Evolutionary conservation across 2,329 filamentous ascomycete species (phyloP).

Genomic region (Verticillium nonalfalfae): DNA sequence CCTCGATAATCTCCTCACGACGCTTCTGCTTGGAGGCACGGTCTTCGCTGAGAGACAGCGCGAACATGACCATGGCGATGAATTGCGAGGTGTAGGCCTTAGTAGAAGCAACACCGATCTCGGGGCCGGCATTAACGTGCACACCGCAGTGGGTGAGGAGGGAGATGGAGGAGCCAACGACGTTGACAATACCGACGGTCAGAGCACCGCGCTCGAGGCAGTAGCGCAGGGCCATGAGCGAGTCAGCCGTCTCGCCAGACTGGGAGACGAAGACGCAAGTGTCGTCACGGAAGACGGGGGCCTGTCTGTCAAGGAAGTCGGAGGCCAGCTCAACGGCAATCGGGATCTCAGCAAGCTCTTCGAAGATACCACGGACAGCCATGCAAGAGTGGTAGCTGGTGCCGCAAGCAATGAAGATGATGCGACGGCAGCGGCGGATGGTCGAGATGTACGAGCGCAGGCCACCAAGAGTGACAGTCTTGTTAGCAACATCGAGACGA

Average conservation of each 20-base stretch:
- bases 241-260: constrained; percentile 97
- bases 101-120: constrained; percentile 98
- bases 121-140: constrained; percentile 96
- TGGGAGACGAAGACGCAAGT: constrained; percentile 99
- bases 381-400: constrained; percentile 99
- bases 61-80: constrained; percentile 99
- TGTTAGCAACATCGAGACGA: constrained; percentile 88
- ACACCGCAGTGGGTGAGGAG: constrained; percentile 99
- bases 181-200: constrained; percentile 97
- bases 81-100: constrained; percentile 99
- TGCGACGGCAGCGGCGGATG: constrained; percentile 91
- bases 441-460: constrained; percentile 94
- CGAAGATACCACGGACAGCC: constrained; percentile 96
- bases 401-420: constrained; percentile 98
- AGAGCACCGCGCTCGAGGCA: constrained; percentile 95
- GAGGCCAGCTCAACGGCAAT: constrained; percentile 96
- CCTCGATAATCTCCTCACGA: constrained; percentile 93
- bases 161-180: constrained; percentile 96
- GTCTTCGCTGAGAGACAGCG: constrained; percentile 91
- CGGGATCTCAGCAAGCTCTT: constrained; percentile 96
- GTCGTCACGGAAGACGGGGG: constrained; percentile 98
- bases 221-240: constrained; percentile 93
- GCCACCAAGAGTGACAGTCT: constrained; percentile 91
- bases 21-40: constrained; percentile 89
- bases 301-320: constrained; percentile 94